These are phyloP conservation scores for Ceratobasidium sp. DNA, from an alignment of 1,284 basidiomycete genomes.

Conservation along the genomic window DNA sequence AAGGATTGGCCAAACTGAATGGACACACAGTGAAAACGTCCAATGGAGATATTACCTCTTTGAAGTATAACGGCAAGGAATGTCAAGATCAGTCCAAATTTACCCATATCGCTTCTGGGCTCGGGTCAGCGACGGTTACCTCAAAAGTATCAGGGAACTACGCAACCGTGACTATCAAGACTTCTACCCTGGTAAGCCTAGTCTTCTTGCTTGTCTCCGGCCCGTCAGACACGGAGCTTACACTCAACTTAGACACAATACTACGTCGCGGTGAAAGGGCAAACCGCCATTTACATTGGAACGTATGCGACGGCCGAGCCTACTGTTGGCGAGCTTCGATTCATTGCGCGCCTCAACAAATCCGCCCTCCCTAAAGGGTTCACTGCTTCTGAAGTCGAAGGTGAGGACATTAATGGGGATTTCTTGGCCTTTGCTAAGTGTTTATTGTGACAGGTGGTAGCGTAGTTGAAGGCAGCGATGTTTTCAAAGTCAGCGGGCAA, in stretches of 20 bases:
- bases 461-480: conserved; percentile 46
- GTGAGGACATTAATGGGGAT: conserved; percentile 39
- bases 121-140: conserved; percentile 38
- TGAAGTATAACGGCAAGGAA: conserved; percentile 39
- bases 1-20: not conserved
- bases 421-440: not conserved
- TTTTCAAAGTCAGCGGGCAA: conserved; percentile 36
- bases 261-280: conserved; percentile 39
- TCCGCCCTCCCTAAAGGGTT: conserved; percentile 61
- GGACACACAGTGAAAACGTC: conserved; percentile 21
- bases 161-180: conserved; percentile 32
- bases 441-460: conserved; percentile 10
- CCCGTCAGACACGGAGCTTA: not conserved
- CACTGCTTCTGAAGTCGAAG: conserved; percentile 58
- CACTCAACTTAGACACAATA: conserved; percentile 24
- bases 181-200: conserved; percentile 23
- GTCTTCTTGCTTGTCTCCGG: not conserved
- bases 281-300: conserved; percentile 44
- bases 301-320: conserved; percentile 56
- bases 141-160: conserved; percentile 44
- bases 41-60: conserved; percentile 45
- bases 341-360: conserved; percentile 64
- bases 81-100: conserved; percentile 40
- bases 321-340: conserved; percentile 63
- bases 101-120: conserved; percentile 43